phyloP scores from a whole-genome alignment of 2,329 filamentous ascomycete genomes.

The Malbranchea cinnamomea region DNA sequence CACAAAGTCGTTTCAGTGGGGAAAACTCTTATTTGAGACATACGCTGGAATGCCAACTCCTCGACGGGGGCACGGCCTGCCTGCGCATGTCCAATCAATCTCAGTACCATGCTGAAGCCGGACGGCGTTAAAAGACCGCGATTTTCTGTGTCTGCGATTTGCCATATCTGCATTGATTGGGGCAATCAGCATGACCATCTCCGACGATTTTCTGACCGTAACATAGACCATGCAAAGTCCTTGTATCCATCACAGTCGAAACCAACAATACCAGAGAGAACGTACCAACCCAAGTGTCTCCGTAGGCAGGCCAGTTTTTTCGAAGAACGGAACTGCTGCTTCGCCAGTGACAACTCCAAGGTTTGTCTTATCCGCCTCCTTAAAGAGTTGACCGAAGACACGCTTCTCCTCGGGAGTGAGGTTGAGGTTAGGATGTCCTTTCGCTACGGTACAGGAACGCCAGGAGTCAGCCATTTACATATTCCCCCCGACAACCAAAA shows the following conservation, averaged over 20 bases:
- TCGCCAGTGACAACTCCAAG: conserved; percentile 93
- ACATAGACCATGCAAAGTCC: conserved; percentile 1
- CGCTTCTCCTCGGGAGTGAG: conserved; percentile 85
- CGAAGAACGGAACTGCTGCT: conserved; percentile 92
- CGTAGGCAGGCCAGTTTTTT: conserved; percentile 80
- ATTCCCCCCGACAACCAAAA: no score
- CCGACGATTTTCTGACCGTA: neutral
- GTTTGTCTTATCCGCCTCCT: conserved; percentile 78
- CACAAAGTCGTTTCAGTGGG: neutral
- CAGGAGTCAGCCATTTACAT: no score
- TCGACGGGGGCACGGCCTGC: conserved; percentile 65
- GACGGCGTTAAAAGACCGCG: conserved; percentile 81
- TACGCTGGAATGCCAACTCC: conserved; percentile 68
- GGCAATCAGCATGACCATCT: neutral
- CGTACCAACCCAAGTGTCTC: conserved; percentile 73
- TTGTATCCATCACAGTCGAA: neutral
- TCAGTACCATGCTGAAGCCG: conserved; percentile 82
- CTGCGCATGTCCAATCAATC: conserved; percentile 92
- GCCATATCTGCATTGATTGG: conserved; percentile 63
- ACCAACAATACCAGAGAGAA: neutral
- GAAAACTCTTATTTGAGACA: conserved; percentile 13
- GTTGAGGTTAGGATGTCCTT: conserved; percentile 56
- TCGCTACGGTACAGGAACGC: no score
- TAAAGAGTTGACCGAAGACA: conserved; percentile 83
- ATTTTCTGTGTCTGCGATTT: conserved; percentile 95